Evolutionary conservation across 495 filamentous ascomycete genomes (phyloP).

Genomic region (Neurospora africana): DNA sequence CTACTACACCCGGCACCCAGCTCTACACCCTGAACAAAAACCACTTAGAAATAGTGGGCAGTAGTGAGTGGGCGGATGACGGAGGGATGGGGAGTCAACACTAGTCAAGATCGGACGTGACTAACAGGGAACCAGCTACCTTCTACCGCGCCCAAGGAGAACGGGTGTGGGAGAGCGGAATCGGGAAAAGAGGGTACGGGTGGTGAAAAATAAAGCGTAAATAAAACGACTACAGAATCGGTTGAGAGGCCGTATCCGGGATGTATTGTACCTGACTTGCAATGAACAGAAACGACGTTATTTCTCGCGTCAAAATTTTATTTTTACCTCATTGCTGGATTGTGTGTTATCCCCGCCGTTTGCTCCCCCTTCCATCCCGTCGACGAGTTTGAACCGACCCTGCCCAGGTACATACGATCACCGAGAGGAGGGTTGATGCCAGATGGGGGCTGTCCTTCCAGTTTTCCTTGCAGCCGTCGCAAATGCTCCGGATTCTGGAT

Average conservation of each 20-base stretch:
- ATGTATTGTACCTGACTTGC: neutral
- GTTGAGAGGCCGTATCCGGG: neutral
- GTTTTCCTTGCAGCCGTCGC: constrained; percentile 2
- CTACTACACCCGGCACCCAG: neutral
- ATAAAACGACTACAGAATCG: neutral
- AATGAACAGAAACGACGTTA: neutral
- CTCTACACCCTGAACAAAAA: neutral
- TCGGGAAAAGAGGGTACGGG: neutral
- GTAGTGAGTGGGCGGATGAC: neutral
- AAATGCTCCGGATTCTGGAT: constrained; percentile 18
- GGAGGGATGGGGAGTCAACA: neutral
- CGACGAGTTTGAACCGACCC: neutral
- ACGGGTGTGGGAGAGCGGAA: neutral
- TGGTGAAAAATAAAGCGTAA: neutral
- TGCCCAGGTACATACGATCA: neutral
- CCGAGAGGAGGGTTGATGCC: neutral
- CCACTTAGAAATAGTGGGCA: neutral
- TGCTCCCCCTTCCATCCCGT: neutral
- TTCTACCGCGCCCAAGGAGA: neutral
- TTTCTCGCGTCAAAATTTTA: neutral
- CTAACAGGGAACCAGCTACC: neutral
- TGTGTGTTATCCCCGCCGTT: neutral
- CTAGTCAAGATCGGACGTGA: neutral
- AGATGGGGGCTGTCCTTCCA: neutral
- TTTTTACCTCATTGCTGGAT: neutral